phyloP scores from a whole-genome alignment of 108 stramenopile species.

The Hondaea fermentalgiana region DNA sequence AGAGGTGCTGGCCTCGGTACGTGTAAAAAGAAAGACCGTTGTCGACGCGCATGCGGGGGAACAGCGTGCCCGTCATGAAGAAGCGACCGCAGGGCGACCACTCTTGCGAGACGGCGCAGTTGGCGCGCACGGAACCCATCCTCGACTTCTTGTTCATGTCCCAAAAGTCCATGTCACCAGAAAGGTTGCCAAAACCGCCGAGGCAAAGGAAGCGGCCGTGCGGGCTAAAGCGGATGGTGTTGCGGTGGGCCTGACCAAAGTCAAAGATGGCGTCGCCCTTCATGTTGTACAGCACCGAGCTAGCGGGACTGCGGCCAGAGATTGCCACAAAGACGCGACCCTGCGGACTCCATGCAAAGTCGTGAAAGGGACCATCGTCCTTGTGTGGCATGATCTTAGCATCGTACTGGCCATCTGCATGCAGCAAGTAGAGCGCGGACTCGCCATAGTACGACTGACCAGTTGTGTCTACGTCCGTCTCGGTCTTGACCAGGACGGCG shows the following conservation, averaged over 20 bases:
- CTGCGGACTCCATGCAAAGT: slow-evolving; percentile 43
- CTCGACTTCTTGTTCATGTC: slow-evolving; percentile 71
- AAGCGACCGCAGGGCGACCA: slow-evolving; percentile 85
- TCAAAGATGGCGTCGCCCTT: slow-evolving; percentile 80
- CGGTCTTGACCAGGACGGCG: slow-evolving; percentile 35
- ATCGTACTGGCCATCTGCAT: slow-evolving; percentile 35
- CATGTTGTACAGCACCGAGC: slow-evolving; percentile 64
- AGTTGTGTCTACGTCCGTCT: slow-evolving; percentile 46
- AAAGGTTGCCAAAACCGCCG: slow-evolving; percentile 73
- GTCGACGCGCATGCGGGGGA: slow-evolving; percentile 96
- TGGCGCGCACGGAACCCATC: slow-evolving; percentile 49
- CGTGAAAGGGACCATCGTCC: slow-evolving; percentile 38
- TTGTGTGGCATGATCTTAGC: slow-evolving; percentile 31
- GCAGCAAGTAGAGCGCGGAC: slow-evolving; percentile 41
- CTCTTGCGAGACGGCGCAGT: slow-evolving; percentile 70
- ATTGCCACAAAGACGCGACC: slow-evolving; percentile 36
- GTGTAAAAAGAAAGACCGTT: slow-evolving; percentile 75
- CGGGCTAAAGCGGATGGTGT: slow-evolving; percentile 73
- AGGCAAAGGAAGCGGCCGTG: slow-evolving; percentile 79
- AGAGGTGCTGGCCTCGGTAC: slow-evolving; percentile 65
- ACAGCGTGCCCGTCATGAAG: slow-evolving; percentile 76
- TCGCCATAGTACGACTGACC: slow-evolving; percentile 48
- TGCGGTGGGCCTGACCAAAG: slow-evolving; percentile 83
- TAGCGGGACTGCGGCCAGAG: slow-evolving; percentile 42
- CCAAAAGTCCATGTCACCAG: slow-evolving; percentile 87